phyloP scores from a whole-genome alignment of 2,329 filamentous ascomycete species.

The Exophiala lecanii-corni region DNA sequence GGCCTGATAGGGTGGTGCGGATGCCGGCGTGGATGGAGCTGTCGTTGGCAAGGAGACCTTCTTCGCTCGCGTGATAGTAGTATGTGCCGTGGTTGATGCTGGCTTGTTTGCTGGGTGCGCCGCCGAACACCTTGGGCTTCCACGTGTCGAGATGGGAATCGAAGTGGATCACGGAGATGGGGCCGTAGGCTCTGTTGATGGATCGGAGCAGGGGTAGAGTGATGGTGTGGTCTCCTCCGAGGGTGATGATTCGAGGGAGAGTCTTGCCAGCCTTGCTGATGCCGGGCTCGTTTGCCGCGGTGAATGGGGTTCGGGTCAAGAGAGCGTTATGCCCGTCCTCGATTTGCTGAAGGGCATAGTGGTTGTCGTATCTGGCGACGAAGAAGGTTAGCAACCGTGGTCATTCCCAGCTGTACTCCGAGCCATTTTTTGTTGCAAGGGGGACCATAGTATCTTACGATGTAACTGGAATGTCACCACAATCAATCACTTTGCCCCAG shows the following conservation, averaged over 20 bases:
- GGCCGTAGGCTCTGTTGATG: constrained; percentile 62
- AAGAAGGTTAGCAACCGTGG: too few species aligned
- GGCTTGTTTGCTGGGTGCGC: constrained; percentile 69
- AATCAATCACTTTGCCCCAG: constrained; percentile 76
- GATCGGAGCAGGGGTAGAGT: constrained; percentile 50
- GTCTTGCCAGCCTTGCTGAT: constrained; percentile 70
- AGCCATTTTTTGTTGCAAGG: too few species aligned
- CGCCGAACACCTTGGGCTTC: constrained; percentile 83
- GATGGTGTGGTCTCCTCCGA: constrained; percentile 48
- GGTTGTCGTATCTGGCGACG: constrained; percentile 68
- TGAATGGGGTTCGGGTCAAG: constrained; percentile 65
- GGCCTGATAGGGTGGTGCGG: constrained; percentile 72
- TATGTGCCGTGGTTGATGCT: constrained; percentile 84
- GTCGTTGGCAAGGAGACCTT: constrained; percentile 75
- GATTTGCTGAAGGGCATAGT: constrained; percentile 75
- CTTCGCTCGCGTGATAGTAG: constrained; percentile 76
- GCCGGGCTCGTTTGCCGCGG: constrained; percentile 62
- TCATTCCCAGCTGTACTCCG: too few species aligned
- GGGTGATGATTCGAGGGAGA: constrained; percentile 73
- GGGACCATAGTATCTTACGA: constrained; percentile 52
- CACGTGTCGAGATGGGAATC: constrained; percentile 61
- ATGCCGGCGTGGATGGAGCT: constrained; percentile 86
- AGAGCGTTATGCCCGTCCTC: constrained; percentile 78
- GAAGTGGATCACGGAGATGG: constrained; percentile 61
- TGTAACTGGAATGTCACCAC: constrained; percentile 78